A percentile compares a stretch with the other conserved stretches of the same genome.
Conservation (phyloP, 2,329 filamentous ascomycete species). For the Colletotrichum abscissum region DNA sequence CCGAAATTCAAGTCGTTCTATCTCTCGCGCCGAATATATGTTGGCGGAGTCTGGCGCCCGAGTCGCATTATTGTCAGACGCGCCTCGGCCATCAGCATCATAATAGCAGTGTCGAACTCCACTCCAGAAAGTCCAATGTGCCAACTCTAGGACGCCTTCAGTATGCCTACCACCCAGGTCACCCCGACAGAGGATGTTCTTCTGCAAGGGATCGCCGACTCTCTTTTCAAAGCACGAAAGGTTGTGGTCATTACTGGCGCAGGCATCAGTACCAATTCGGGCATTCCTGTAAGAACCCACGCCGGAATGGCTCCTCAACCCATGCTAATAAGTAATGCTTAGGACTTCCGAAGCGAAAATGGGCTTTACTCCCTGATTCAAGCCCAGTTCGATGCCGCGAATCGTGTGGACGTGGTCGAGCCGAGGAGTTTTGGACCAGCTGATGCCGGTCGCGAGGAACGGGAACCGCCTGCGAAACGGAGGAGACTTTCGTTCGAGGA, state of each 20-base stretch:
- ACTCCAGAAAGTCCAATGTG: constrained; percentile 27
- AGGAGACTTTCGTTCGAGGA: constrained; percentile 45
- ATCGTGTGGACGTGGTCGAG: constrained; percentile 38
- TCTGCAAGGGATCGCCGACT: constrained; percentile 74
- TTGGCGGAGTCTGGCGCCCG: neutral
- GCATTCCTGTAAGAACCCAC: constrained; percentile 71
- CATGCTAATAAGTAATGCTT: constrained; percentile 35
- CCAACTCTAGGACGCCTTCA: constrained; percentile 37
- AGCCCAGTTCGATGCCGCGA: constrained; percentile 70
- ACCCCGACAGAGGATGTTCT: constrained; percentile 60
- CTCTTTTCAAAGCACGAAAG: constrained; percentile 72
- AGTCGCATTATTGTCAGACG: neutral
- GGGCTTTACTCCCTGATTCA: constrained; percentile 80
- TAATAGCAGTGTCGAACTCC: neutral
- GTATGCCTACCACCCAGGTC: constrained; percentile 70
- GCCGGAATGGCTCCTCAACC: neutral
- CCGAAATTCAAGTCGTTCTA: neutral
- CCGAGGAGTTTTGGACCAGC: constrained; percentile 8
- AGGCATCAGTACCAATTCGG: constrained; percentile 81
- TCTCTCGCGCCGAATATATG: neutral
- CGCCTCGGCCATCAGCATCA: constrained; percentile 1
- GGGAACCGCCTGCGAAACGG: constrained; percentile 45
- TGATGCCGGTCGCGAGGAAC: constrained; percentile 32
- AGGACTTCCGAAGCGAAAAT: constrained; percentile 80
- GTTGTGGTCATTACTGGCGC: constrained; percentile 79